Conservation (phyloP, 129 eudicot species). For the Silybum marianum region DNA sequence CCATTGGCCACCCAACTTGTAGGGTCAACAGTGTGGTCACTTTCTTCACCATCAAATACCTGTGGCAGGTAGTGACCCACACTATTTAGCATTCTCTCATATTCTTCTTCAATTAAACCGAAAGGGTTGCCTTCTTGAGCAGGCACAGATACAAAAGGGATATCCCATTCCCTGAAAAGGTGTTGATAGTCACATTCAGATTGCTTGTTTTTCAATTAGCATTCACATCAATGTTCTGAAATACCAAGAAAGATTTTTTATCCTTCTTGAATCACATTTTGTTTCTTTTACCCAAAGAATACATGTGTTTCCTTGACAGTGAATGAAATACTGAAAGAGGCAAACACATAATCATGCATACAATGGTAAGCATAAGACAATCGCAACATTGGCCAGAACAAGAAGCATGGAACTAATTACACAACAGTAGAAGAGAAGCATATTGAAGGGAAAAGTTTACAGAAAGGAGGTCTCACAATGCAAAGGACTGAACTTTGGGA, state of each 20-base stretch:
- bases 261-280: background rate
- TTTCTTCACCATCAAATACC: background rate
- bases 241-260: background rate
- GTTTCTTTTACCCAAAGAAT: background rate
- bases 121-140: constrained; percentile 7
- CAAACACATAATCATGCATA: background rate
- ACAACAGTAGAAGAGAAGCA: background rate
- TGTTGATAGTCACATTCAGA: background rate
- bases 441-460: background rate
- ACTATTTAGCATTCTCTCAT: background rate
- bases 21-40: constrained; percentile 21
- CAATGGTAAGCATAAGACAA: background rate
- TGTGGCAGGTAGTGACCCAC: background rate
- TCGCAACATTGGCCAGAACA: background rate
- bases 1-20: constrained; percentile 26
- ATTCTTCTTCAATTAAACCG: background rate
- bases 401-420: background rate
- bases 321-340: background rate
- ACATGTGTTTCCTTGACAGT: constrained; percentile 2
- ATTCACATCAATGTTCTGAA: constrained; percentile 11
- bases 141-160: constrained; percentile 7
- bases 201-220: background rate
- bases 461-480: constrained; percentile 48
- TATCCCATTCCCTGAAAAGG: background rate
- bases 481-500: constrained; percentile 65